Base-by-base conservation (phyloP, 116 monocot species). In the Papilionanthe hybrid region DNA sequence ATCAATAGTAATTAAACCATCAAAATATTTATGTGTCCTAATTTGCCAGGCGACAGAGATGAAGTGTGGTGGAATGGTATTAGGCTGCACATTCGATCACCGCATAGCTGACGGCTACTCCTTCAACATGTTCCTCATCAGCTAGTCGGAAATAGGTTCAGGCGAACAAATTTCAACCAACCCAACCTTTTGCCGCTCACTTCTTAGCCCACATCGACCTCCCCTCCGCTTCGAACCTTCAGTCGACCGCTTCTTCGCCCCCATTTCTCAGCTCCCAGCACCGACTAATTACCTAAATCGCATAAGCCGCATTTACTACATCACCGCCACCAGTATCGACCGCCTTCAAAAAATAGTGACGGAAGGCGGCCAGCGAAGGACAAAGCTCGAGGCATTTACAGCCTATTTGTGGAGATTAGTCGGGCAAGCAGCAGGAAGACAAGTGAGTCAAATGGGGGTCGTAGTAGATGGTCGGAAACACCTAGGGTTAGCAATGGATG, bases 101-200 rank as follows among this genome's bases (percentile, higher is more conserved):
- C 85, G 85, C 56, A 45, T 90, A 43, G 78, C 85, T 15, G 87
- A 90, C 32, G 90, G 87, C 37, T 87, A 87, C 81, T 86, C 90
- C 5, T 65, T 80, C 81, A 87, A 90, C 82, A 90, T 90, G 90
- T 90, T 90, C 74, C 73, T 90, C 17, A n/a, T 84, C 7, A 50
- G 79, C 2, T 90, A 87, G 90, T 77, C 90, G 7, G 79, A 78
- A 49, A 81, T 43, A 1, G 76, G 85, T 0, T 23, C 9, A 0
- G n/a, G 42, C 23, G 41, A 77, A 44, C 76, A 76, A 8, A 6
- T 73, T 10, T 74, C 78, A 45, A 0, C 25, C 19, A 9, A 45
- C 44, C 90, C 90, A 18, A 78, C 83, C n/a, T 90, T 90, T 74
- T 44, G 79, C 12, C 74, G 85, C 5, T 87, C 87, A n/a, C 63